Evolutionary conservation across 768 basidiomycete genomes (phyloP), one percentile per base, ranked within the genome.

Genomic region (Tephrocybe rancida): DNA sequence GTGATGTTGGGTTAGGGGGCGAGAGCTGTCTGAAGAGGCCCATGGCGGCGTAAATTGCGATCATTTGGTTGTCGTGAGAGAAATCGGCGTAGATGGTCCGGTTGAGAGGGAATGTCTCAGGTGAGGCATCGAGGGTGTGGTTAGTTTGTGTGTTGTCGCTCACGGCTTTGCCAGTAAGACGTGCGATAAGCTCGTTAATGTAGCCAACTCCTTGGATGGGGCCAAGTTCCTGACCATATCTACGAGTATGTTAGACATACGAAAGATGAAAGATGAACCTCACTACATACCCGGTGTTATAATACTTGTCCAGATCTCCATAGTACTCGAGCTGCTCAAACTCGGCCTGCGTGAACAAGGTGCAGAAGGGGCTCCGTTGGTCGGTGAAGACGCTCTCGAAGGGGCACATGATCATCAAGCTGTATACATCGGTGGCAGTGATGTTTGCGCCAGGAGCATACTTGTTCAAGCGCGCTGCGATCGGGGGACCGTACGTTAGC

Each of bases 201-300:
- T 90, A 96, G 5, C 93, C 94, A 3, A 94, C 86, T 27, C 92
- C 91, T 64, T 91, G 90, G 6, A 92, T 83, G 4, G 74, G 85
- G 1, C 92, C 91, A 1, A 93, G 73, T 2, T 66, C 59, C 55
- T 84, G 82, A 3, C 91, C 90, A 54, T 90, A 81, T 18, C 88
- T 89, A 54, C 5, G 39, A 37, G 21, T 1, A 2, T 14, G 13
- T 37, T 9, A 30, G 55, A 51, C 21, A 5, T n/a, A 43, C 43
- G 42, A 24, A n/a, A 9, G 9, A 30, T 3, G 26, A n/a, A 27
- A 21, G 44, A 26, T 35, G 38, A 16, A 25, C n/a, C 19, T 62
- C 82, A 19, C n/a, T n/a, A n/a, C n/a, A n/a, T 53, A 88, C 85
- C 90, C 90, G 10, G 85, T 90, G 26, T 76, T 75, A 66, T 94